Evolutionary conservation across 2,329 filamentous ascomycete genomes (phyloP), one percentile per base, ranked within the genome.

Genomic region (Diaporthe sp.): DNA sequence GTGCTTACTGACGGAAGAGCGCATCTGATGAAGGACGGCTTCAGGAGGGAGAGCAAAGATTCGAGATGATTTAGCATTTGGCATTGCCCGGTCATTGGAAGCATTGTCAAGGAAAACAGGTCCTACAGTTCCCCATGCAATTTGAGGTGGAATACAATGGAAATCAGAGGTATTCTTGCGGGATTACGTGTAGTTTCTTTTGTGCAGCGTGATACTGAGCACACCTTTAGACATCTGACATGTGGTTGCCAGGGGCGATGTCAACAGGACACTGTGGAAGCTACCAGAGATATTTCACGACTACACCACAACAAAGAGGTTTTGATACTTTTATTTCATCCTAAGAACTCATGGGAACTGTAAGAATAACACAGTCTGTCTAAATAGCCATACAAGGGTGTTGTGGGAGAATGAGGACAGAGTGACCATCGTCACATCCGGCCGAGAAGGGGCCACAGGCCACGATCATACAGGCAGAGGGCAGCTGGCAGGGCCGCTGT

Each of bases 341-440:
- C 6, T 6, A 15, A 0, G 6, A 2, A 5, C 3, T 17, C 2
- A 0, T 39, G 2, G 0, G 34, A 2, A 0, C 22, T 8, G 2
- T 7, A 17, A 6, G 1, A 58, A 17, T 10, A 34, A 8, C 5
- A 6, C 1, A 6, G 15, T 13, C 4, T 39, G 19, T n/a, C 5
- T 8, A 15, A 5, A 60, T 13, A 4, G 17, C 1, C 37, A 25
- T 13, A 4, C 0, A 44, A 10, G 1, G 13, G 37, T 0, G 0
- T 39, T 25, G 34, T 61, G 22, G 37, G 37, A 17, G 58, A n/a
- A 25, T 25, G 0, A 25, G 2, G 4, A 1, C 8, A 2, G 37
- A 62, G 58, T 42, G 37, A 10, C 5, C 22, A 17, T 44, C n/a
- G 2, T 10, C 37, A 44, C 13, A 44, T 28, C 37, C 22, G 22